Base-by-base conservation (phyloP, 2,329 filamentous ascomycete species). In the Aspergillus fischeri region DNA sequence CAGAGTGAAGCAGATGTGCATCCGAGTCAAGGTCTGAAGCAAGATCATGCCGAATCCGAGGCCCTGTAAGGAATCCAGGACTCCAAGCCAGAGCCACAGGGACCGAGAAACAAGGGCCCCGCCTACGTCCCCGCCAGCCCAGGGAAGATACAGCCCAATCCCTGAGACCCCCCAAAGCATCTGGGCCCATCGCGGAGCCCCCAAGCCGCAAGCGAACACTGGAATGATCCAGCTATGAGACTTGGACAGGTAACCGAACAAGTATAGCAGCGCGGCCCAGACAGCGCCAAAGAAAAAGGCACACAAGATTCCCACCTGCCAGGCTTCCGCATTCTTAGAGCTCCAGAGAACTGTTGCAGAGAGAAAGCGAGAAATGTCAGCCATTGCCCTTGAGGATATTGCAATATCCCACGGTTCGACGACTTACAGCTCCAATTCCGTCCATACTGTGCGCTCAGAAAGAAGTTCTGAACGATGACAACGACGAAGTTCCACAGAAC, bases 1-100 rank as follows among this genome's bases (percentile, higher is more conserved):
- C 24, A 88, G 74, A 0, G 84, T 83, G 62, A 85, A 86, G 54
- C 82, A 79, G 56, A 88, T 85, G 65, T 89, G 86, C 68, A 86
- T 80, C 21, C 86, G 76, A 1, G 86, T 88, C 62, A 87, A 71
- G 0, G 85, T 88, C 67, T 86, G 84, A 45, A 88, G 72, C 4
- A 89, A 75, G 52, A 88, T 83, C 85, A 88, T 88, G 54, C 86
- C 86, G 54, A 88, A 82, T 2, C 86, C 86, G 1, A 88, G 81
- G 42, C 85, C 84, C 68, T 89, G 86, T 6, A 88, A 73, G 9
- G 83, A 79, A 63, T 89, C 86, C 9, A 88, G 75, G 4, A 87
- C 79, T 44, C 86, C 86, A 0, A 89, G 80, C 85, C 86, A 89
- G 10, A 88, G 77, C 86, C 86, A 88, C 4, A 88, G 71, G 55